A percentile compares a stretch with the other conserved stretches of the same genome.
Conservation (phyloP, 805 yeast species). For the Pichia paraexigua region DNA sequence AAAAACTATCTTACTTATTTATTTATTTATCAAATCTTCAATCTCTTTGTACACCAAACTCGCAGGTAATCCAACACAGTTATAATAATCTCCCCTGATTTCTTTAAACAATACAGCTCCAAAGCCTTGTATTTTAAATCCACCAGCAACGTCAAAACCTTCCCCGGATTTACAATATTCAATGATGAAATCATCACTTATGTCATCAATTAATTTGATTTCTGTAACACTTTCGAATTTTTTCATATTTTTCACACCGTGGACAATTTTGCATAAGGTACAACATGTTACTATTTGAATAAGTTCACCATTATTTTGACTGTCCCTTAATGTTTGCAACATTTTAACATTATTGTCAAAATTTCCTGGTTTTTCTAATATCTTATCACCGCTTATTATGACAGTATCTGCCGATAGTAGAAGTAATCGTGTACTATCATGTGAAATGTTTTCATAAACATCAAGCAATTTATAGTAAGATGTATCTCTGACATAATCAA, state of each 20-base stretch:
- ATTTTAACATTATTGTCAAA: constrained; percentile 42
- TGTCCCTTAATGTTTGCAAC: constrained; percentile 41
- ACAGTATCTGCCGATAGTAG: constrained; percentile 77
- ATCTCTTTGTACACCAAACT: constrained; percentile 17
- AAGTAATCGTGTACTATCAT: constrained; percentile 15
- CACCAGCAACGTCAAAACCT: constrained; percentile 84
- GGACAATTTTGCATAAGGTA: not conserved
- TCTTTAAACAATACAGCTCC: constrained; percentile 58
- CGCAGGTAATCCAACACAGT: constrained; percentile 83
- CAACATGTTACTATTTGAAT: constrained; percentile 13
- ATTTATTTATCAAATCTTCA: not conserved
- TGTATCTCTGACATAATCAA: constrained; percentile 59
- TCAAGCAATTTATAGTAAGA: constrained; percentile 58
- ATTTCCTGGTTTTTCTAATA: constrained; percentile 76
- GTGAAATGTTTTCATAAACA: constrained; percentile 30
- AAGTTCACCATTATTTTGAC: constrained; percentile 19
- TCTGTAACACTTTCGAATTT: constrained; percentile 16
- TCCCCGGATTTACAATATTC: constrained; percentile 64
- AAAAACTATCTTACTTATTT: not conserved
- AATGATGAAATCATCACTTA: constrained; percentile 48
- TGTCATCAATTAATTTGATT: constrained; percentile 33
- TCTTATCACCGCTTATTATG: constrained; percentile 44
- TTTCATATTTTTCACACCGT: not conserved
- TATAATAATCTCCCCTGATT: constrained; percentile 75
- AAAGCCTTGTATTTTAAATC: constrained; percentile 72